Percentiles rank a stretch among this genome's conserved stretches.
Conservation (phyloP, 179 eudicot genomes). For the Amaranthus tricolor region DNA sequence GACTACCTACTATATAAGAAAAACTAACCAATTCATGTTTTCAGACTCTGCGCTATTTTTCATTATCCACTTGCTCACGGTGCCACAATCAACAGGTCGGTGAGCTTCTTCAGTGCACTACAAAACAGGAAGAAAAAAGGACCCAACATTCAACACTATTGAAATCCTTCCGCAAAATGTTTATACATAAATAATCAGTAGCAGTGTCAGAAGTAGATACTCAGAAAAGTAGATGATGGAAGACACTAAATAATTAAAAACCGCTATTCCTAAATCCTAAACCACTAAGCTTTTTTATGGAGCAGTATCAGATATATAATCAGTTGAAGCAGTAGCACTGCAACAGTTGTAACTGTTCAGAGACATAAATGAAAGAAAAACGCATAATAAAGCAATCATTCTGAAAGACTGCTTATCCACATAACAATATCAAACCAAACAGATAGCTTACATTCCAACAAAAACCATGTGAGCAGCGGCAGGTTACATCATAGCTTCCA, state of each 20-base stretch:
- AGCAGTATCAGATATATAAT: too few species aligned
- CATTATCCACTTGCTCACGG: conserved; percentile 78
- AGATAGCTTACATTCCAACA: conserved; percentile 76
- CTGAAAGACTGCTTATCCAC: neutral
- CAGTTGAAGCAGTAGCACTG: too few species aligned
- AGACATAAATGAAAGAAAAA: too few species aligned
- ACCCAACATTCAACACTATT: neutral
- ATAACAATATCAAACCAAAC: neutral
- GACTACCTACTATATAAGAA: neutral
- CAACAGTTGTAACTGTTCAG: too few species aligned
- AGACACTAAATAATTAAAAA: neutral
- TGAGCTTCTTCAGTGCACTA: conserved; percentile 97
- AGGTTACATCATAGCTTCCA: conserved; percentile 67
- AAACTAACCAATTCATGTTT: conserved; percentile 47
- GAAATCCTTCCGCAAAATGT: neutral
- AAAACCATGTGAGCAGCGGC: conserved; percentile 73
- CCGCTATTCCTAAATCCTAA: neutral
- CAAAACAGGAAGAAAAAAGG: conserved; percentile 13
- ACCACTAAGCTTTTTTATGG: too few species aligned
- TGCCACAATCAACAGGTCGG: conserved; percentile 91
- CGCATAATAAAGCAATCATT: too few species aligned
- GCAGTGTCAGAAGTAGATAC: neutral
- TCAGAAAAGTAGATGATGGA: neutral
- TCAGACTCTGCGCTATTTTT: conserved; percentile 85
- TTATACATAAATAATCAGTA: neutral